A percentile compares a stretch with the other conserved stretches of the same genome.
These are phyloP conservation scores for Salpingoeca rosetta DNA, from an alignment of 78 protist species.

Conservation along the genomic window DNA sequence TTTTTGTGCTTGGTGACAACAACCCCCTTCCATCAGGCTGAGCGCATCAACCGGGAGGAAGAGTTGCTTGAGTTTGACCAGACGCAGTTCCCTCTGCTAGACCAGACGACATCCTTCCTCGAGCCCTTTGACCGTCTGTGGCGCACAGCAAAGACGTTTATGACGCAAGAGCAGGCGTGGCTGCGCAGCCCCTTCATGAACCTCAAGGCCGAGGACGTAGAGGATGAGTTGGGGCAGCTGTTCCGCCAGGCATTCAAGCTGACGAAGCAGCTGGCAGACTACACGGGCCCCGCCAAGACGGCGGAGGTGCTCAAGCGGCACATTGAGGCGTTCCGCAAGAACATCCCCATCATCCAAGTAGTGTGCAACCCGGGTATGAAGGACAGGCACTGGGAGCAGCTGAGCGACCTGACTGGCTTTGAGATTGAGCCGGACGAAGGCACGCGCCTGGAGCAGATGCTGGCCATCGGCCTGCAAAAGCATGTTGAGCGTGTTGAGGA, in stretches of 20 bases:
- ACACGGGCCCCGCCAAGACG: neutral
- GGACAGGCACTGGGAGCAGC: slow-evolving; percentile 69
- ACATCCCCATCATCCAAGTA: slow-evolving; percentile 45
- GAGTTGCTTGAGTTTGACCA: neutral
- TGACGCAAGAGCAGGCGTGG: neutral
- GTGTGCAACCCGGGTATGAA: slow-evolving; percentile 64
- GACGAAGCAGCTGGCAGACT: neutral
- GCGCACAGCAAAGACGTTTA: neutral
- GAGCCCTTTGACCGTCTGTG: neutral
- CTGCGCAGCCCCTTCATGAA: neutral
- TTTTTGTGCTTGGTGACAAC: no score
- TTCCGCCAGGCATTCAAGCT: neutral
- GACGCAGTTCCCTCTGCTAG: neutral
- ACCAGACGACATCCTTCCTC: neutral
- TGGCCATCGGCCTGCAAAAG: slow-evolving; percentile 18
- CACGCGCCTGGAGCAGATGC: slow-evolving; percentile 13
- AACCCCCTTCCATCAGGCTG: no score
- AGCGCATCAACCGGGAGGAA: neutral
- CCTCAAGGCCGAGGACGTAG: neutral
- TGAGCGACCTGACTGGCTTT: slow-evolving; percentile 26
- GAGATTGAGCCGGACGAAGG: slow-evolving; percentile 10
- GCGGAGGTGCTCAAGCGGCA: slow-evolving; percentile 1
- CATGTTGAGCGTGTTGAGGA: slow-evolving; percentile 24
- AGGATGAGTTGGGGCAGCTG: neutral
- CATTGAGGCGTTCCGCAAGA: slow-evolving; percentile 32